Evolutionary conservation across 108 stramenopile genomes (phyloP), one percentile per base, ranked within the genome.

Genomic region (Nannochloropsis gaditana): DNA sequence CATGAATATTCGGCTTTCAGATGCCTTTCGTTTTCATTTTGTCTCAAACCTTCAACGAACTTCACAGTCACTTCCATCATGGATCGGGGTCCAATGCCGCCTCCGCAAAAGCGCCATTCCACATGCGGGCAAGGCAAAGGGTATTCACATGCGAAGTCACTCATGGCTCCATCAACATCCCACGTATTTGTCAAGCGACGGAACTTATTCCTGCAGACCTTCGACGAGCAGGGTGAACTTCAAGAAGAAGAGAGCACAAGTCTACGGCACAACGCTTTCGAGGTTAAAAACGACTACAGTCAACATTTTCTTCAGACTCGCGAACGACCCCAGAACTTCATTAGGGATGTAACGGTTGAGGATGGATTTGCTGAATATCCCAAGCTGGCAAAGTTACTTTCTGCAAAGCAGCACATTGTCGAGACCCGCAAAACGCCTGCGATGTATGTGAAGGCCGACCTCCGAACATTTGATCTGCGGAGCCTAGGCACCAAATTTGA

Each of bases 361-460:
- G 80, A 81, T 41, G 41, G 80, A 11, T 81, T 81, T 42, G 41
- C 21, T 21, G 41, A 41, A 41, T 81, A 81, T 41, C 80, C 80
- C 11, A 81, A 81, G 80, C 41, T 81, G 5, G 41, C 21, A 11
- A 21, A 42, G 80, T 41, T 81, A 11, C 21, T 81, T 41, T n/a
- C 21, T 11, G 41, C 41, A 11, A 81, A 81, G 80, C 21, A 81
- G 2, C 21, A 81, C 21, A 5, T 81, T n/a, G 80, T 81, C 21
- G 80, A 21, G 41, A 21, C 11, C 21, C 80, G 80, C 80, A 42
- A 21, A 11, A 81, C 80, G 80, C 80, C 80, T 11, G 21, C 80
- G 21, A 81, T 81, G 80, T 31, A 81, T 41, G 31, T 81, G 21
- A 11, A 81, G 41, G 80, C 80, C 80, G 80, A 81, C 80, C 80